Evolutionary conservation across 2,329 filamentous ascomycete species (phyloP).

Genomic region (Didymella exigua): DNA sequence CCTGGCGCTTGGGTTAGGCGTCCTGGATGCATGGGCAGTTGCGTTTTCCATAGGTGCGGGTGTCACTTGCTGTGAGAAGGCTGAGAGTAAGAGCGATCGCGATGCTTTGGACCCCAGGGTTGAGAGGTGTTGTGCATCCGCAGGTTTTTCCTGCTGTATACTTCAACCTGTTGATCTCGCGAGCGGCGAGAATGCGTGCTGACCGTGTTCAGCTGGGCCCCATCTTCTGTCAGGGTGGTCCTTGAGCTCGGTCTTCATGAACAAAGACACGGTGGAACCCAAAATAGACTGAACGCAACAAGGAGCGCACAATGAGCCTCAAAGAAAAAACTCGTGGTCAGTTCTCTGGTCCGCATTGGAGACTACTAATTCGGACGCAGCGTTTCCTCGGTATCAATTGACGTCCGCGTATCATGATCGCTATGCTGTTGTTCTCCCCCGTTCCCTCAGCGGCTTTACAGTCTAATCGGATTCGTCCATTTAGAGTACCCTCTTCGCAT

Average conservation of each 20-base stretch:
- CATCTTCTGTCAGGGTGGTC: not conserved
- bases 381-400: not conserved
- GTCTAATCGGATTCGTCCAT: not conserved
- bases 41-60: not conserved
- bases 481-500: conserved; percentile 4
- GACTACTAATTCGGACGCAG: not conserved
- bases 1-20: conserved; percentile 2
- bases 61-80: not conserved
- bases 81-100: not conserved
- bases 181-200: not conserved
- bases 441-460: not conserved
- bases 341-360: not conserved
- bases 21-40: not conserved
- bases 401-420: not conserved
- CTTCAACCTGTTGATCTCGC: no score
- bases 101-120: not conserved
- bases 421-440: not conserved
- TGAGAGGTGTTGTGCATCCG: not conserved
- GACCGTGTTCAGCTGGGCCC: not conserved
- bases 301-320: not conserved
- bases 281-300: not conserved
- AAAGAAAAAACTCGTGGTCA: not conserved
- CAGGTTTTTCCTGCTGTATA: not conserved
- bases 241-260: not conserved
- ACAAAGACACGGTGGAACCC: not conserved